Base-by-base conservation (phyloP, 2,329 filamentous ascomycete species). In the Penicillium hordei region DNA sequence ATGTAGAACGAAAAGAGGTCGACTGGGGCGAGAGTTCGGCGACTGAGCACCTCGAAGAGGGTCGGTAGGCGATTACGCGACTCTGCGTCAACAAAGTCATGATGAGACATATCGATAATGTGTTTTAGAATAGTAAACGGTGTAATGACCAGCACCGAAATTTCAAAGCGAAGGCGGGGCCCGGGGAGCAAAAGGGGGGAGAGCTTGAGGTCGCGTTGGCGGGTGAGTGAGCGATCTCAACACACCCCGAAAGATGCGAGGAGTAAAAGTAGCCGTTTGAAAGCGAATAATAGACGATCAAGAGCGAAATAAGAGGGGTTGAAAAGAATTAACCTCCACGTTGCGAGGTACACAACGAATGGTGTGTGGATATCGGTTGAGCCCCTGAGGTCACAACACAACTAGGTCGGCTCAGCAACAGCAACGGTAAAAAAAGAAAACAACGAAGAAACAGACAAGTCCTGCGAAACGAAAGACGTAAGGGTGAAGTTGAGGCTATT, bases 1-100 rank as follows among this genome's bases (percentile, higher is more conserved):
- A 99, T 99, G 78, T 99, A 99, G 80, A 99, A 99, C 2, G 93
- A 97, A 76, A 96, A 99, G 12, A 99, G 82, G 72, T 99, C 95
- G 57, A 99, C 93, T 0, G 94, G 94, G 48, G 95, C 91, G 21
- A 95, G 83, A n/a, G 94, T 99, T 63, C 92, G 88, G 65, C 95
- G 87, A 73, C 91, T 96, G 60, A 99, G 81, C 55, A 99, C 94
- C 78, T 99, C 95, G 73, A 96, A 97, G 51, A 99, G 85, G 1
- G 92, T 97, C 46, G 94, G 94, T 58, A 99, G 85, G 64, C 94
- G 86, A 73, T 96, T 95, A 70, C 94, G 88, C 67, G 78, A 72
- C 68, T 79, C 76, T 48, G 73, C 61, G 52, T 78, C 76, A n/a
- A 71, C 62, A 23, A 66, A 68, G 19, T 69, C 65, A 7, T 65